Evolutionary conservation across 345 rosid genomes (phyloP).

Genomic region (Raphanus raphanistrum): DNA sequence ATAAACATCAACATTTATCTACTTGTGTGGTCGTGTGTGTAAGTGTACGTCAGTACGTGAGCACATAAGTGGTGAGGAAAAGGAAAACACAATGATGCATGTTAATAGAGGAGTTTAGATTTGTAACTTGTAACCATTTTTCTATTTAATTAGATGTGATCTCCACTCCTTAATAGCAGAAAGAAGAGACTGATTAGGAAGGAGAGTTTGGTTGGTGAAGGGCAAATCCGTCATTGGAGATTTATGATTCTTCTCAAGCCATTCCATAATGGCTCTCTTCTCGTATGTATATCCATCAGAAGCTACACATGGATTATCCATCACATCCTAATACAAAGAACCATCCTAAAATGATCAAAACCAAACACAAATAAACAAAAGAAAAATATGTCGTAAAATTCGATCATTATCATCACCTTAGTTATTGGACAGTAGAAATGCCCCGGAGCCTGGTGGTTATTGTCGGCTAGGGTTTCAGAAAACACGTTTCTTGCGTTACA

Average conservation of each 20-base stretch:
- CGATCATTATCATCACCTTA: constrained; percentile 46
- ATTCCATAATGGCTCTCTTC: constrained; percentile 62
- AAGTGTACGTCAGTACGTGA: not conserved
- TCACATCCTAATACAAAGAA: constrained; percentile 55
- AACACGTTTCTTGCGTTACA: constrained; percentile 35
- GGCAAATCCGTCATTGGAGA: constrained; percentile 73
- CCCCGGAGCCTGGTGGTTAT: constrained; percentile 45
- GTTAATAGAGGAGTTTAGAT: not conserved
- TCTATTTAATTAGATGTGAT: constrained; percentile 36
- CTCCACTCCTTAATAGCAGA: constrained; percentile 78
- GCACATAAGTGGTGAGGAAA: not conserved
- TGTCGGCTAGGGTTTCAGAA: not conserved
- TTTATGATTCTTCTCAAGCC: constrained; percentile 55
- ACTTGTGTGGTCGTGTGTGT: not conserved
- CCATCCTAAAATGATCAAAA: not conserved
- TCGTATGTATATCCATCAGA: constrained; percentile 91
- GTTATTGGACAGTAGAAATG: constrained; percentile 85
- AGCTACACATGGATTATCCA: constrained; percentile 87
- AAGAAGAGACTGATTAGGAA: constrained; percentile 69
- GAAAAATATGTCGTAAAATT: not conserved
- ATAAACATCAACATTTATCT: not conserved
- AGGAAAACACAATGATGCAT: not conserved
- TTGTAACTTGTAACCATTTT: not conserved
- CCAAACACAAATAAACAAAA: not conserved
- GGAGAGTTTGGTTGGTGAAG: constrained; percentile 53